Conservation (phyloP, 176 grass and related monocot genomes). For the Rhynchospora breviuscula region DNA sequence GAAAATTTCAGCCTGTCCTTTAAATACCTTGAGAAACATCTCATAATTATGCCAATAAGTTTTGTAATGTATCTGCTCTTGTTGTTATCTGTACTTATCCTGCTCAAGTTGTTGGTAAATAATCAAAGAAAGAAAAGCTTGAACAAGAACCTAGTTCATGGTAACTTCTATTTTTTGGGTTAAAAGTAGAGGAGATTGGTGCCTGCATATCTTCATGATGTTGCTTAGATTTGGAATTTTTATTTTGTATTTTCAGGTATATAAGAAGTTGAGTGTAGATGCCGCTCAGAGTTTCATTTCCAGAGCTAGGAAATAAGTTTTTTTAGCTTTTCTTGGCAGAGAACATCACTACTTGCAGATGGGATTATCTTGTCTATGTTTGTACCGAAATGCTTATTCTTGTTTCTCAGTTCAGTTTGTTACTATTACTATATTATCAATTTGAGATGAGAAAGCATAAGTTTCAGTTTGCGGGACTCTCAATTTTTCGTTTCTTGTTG, state of each 20-base stretch:
- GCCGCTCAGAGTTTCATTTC: constrained; percentile 55
- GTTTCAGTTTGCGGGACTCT: background rate
- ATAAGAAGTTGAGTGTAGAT: constrained; percentile 69
- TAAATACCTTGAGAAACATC: background rate
- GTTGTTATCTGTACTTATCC: background rate
- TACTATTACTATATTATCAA: background rate
- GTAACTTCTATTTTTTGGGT: background rate
- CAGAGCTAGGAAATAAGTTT: constrained; percentile 29
- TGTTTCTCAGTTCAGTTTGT: background rate
- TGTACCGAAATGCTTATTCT: background rate
- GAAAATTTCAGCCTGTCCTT: background rate
- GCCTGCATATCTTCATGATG: background rate
- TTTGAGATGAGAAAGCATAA: background rate
- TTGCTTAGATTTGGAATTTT: background rate
- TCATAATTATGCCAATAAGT: background rate
- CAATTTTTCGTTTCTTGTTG: background rate
- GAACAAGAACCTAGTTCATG: background rate
- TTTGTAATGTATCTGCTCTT: background rate
- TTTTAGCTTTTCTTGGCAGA: background rate
- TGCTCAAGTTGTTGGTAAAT: background rate
- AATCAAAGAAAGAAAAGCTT: background rate
- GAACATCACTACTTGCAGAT: background rate
- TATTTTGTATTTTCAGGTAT: constrained; percentile 46
- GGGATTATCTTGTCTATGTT: background rate
- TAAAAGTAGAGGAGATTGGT: background rate